phyloP scores from a whole-genome alignment of 352 stramenopile species.

The Pythium brachiatum region DNA sequence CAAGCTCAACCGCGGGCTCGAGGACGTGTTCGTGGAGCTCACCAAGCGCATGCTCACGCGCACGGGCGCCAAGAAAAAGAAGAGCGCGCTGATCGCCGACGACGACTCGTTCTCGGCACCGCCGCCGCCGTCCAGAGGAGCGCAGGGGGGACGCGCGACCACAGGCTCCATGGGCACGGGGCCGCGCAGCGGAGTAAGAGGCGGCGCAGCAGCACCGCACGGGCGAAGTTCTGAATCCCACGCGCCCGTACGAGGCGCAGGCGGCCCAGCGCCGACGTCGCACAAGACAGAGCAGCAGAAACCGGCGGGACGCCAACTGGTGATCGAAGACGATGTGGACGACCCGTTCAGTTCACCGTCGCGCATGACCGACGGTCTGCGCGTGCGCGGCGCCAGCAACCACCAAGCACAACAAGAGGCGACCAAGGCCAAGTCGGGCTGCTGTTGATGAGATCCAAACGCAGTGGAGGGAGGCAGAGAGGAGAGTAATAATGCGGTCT shows the following conservation, averaged over 20 bases:
- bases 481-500: constrained; percentile 26
- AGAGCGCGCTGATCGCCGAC: constrained; percentile 74
- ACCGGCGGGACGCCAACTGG: constrained; percentile 10
- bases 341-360: constrained; percentile 22
- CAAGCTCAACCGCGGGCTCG: constrained; percentile 90
- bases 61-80: constrained; percentile 70
- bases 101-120: constrained; percentile 55
- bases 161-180: constrained; percentile 1
- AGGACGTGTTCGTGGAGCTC: constrained; percentile 90
- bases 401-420: constrained; percentile 27
- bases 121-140: constrained; percentile 13
- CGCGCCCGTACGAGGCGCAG: background rate
- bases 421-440: constrained; percentile 30
- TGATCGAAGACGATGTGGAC: constrained; percentile 24
- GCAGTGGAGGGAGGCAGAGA: constrained; percentile 35
- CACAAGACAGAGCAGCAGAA: background rate
- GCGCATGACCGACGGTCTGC: constrained; percentile 23
- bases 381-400: constrained; percentile 25
- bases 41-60: constrained; percentile 81
- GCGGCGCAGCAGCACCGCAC: background rate
- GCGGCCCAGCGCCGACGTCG: constrained; percentile 2
- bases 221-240: constrained; percentile 24
- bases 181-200: background rate
- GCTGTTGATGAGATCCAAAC: constrained; percentile 20
- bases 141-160: constrained; percentile 6